phyloP scores from a whole-genome alignment of 306 rosid genomes.

The Mucuna pruriens region DNA sequence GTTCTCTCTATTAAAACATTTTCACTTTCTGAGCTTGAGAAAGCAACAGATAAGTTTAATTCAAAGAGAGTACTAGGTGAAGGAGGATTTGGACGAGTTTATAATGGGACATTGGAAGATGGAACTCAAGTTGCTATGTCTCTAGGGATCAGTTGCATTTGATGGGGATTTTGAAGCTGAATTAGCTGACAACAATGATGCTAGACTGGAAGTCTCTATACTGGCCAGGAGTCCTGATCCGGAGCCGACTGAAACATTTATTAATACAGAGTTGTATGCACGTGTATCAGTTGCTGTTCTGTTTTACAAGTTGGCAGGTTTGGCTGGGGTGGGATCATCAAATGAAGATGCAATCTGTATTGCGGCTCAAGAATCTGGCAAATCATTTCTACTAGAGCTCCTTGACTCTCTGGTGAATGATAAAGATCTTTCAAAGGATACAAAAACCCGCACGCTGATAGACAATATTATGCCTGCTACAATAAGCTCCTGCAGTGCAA shows the following conservation, averaged over 20 bases:
- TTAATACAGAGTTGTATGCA: slow-evolving; percentile 96
- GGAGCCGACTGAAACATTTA: slow-evolving; percentile 87
- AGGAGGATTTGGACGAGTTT: slow-evolving; percentile 98
- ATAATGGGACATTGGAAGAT: slow-evolving; percentile 75
- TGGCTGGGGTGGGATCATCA: slow-evolving; percentile 56
- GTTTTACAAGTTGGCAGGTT: slow-evolving; percentile 80
- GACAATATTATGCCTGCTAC: too few species aligned
- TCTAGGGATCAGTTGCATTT: slow-evolving; percentile 98
- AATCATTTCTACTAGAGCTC: slow-evolving; percentile 83
- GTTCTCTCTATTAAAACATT: slow-evolving; percentile 85
- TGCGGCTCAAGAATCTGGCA: slow-evolving; percentile 76
- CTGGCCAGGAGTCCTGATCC: slow-evolving; percentile 77
- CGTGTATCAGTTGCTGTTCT: slow-evolving; percentile 94
- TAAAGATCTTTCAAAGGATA: too few species aligned
- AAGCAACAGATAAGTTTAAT: slow-evolving; percentile 83
- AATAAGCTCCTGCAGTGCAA: too few species aligned
- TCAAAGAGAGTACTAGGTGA: slow-evolving; percentile 85
- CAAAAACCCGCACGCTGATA: too few species aligned
- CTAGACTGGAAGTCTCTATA: slow-evolving; percentile 74
- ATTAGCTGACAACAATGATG: slow-evolving; percentile 77
- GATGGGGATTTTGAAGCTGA: slow-evolving; percentile 99
- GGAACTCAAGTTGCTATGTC: slow-evolving; percentile 83
- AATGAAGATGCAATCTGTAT: slow-evolving; percentile 49
- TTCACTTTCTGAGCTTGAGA: slow-evolving; percentile 78
- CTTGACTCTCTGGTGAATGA: slow-evolving; percentile 91